Conservation (phyloP, 225 moss, liverwort and hornwort genomes). For the Ulota crispa region DNA sequence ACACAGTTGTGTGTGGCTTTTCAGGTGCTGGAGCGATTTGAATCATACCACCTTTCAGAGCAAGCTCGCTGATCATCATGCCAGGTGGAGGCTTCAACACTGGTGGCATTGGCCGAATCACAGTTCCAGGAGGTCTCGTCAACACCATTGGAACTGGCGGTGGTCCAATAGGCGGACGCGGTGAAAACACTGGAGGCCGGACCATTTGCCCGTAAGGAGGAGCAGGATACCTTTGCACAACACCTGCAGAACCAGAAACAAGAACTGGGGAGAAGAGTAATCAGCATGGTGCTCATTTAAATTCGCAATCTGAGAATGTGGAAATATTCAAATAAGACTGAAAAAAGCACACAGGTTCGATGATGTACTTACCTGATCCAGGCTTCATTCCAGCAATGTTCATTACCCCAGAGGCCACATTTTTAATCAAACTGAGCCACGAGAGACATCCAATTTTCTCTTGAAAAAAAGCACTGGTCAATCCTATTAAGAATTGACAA, state of each 20-base stretch:
- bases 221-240: constrained; percentile 76
- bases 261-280: constrained; percentile 68
- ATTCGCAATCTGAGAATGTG: not conserved
- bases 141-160: constrained; percentile 74
- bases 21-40: constrained; percentile 74
- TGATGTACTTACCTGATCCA: constrained; percentile 42
- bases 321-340: constrained; percentile 20
- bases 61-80: constrained; percentile 75
- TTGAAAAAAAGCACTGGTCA: constrained; percentile 33
- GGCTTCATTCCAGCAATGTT: constrained; percentile 49
- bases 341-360: constrained; percentile 17
- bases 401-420: constrained; percentile 41
- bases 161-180: constrained; percentile 83
- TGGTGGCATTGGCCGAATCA: constrained; percentile 78
- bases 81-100: constrained; percentile 91
- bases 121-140: constrained; percentile 76
- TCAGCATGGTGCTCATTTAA: constrained; percentile 44
- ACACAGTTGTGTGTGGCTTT: constrained; percentile 96
- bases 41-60: constrained; percentile 75
- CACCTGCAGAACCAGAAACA: constrained; percentile 91
- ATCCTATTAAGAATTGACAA: constrained; percentile 29
- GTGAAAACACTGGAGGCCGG: constrained; percentile 71
- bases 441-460: constrained; percentile 47
- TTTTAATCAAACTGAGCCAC: constrained; percentile 41
- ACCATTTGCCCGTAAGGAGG: constrained; percentile 72